Evolutionary conservation across 225 moss, liverwort and hornwort genomes (phyloP), one percentile per base, ranked within the genome.

Genomic region (Sphagnum tenellum): DNA sequence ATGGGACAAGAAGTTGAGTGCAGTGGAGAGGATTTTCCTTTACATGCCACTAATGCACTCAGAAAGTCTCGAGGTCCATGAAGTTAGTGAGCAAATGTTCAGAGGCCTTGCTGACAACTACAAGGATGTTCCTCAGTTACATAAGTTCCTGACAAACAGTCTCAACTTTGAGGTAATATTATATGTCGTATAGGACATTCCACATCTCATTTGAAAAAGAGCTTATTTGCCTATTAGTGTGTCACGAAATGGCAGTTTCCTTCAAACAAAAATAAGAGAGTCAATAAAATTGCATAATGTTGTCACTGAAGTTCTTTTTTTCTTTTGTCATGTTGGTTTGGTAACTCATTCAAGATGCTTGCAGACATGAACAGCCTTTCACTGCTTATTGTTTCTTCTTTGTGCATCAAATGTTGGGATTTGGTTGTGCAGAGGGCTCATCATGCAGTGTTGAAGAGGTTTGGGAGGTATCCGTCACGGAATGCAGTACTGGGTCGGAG

Each of bases 41-140:
- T 93, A 89, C 64, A 66, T 86, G 71, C 88, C 89, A n/a, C 65
- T 89, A 5, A 86, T 93, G 88, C 89, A 89, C 59, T 75, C 79
- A 13, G 88, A 93, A 67, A 69, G 60, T 49, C 70, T 73, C 47
- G 74, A 72, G 59, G 71, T 81, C 13, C 89, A 89, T 66, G 73
- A 80, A 49, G 48, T 75, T 71, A 88, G 73, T 47, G 54, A 59
- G 0, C 67, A 59, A 61, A 55, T 82, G 61, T 88, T 76, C 62
- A 71, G 84, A 70, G 77, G 73, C 64, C 70, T 82, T 55, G 75
- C 71, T 48, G 77, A 67, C 5, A 73, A 81, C 4, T 57, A 80
- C 60, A 70, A 67, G 57, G 69, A 78, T 6, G 76, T 77, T 50
- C 79, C 81, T 4, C 70, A 73, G 68, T 72, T 78, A 44, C 57